A percentile compares a stretch with the other conserved stretches of the same genome.
Evolutionary conservation across 768 basidiomycete genomes (phyloP).

Genomic region (Infundibulicybe gibba): DNA sequence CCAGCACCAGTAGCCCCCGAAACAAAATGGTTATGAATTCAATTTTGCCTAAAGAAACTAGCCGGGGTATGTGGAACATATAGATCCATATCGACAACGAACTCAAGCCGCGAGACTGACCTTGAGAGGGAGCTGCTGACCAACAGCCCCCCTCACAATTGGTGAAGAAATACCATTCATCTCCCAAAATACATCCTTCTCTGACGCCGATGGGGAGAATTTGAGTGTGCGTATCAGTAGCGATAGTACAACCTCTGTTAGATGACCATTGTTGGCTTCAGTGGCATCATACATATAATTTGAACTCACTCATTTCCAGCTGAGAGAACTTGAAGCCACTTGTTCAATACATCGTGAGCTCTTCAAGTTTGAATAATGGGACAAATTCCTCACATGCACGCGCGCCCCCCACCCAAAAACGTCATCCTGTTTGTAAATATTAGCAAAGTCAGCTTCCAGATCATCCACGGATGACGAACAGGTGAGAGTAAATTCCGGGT

Average conservation of each 20-base stretch:
- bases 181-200: constrained; percentile 3
- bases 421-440: constrained; percentile 23
- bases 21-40: too few relatives aligned
- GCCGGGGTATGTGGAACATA: too few relatives aligned
- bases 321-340: constrained; percentile 33
- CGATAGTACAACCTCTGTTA: constrained; percentile 16
- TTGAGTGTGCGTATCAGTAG: constrained; percentile 10
- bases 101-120: neutral
- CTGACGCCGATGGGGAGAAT: constrained; percentile 3
- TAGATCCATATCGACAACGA: too few relatives aligned
- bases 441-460: constrained; percentile 14
- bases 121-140: neutral
- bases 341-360: neutral
- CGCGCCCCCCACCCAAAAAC: constrained; percentile 26
- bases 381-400: constrained; percentile 24
- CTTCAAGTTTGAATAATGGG: neutral
- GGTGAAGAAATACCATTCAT: constrained; percentile 4
- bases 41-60: too few relatives aligned
- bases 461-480: constrained; percentile 11
- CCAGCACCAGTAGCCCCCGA: too few relatives aligned
- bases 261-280: neutral
- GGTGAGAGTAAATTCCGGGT: constrained; percentile 27
- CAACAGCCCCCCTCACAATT: neutral
- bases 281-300: neutral
- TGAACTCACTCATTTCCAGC: constrained; percentile 33